phyloP scores from a whole-genome alignment of 2,329 filamentous ascomycete genomes.

The Stachybotrys elegans region DNA sequence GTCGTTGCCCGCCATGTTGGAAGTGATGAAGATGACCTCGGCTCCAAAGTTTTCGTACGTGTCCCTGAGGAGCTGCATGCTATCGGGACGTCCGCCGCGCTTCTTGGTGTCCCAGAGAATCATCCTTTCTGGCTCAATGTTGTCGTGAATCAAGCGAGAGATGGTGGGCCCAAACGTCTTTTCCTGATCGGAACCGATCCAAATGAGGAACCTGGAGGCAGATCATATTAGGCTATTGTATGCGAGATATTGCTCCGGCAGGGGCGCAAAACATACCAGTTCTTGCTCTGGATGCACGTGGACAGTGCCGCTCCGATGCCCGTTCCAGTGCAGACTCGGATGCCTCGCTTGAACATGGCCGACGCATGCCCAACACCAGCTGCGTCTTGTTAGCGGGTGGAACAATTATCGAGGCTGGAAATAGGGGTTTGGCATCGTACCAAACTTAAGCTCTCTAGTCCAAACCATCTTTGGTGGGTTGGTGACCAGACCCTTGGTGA shows the following conservation, averaged over 20 bases:
- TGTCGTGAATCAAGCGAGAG: conserved; percentile 27
- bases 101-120: conserved; percentile 37
- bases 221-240: conserved; percentile 2
- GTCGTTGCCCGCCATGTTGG: conserved; percentile 34
- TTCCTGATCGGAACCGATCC: conserved; percentile 37
- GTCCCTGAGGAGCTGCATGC: conserved; percentile 30
- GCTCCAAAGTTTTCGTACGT: conserved; percentile 33
- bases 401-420: too few species aligned
- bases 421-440: too few species aligned
- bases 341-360: conserved; percentile 36
- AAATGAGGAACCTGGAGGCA: conserved; percentile 32
- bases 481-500: conserved; percentile 31
- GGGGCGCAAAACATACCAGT: conserved; percentile 27
- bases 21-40: conserved; percentile 38
- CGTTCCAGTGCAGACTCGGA: conserved; percentile 35
- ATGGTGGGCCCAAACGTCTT: conserved; percentile 35
- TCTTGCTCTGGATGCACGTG: conserved; percentile 33
- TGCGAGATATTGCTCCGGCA: too few species aligned
- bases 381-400: too few species aligned
- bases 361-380: conserved; percentile 36
- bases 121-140: conserved; percentile 35
- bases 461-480: conserved; percentile 33
- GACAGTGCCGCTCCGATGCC: conserved; percentile 35
- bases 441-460: conserved; percentile 35
- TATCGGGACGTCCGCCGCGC: conserved; percentile 32